Percentiles rank a stretch among this genome's conserved stretches.
These are phyloP conservation scores for Xylariaceae sp. DNA, from an alignment of 2,329 filamentous ascomycete genomes.

Conservation along the genomic window DNA sequence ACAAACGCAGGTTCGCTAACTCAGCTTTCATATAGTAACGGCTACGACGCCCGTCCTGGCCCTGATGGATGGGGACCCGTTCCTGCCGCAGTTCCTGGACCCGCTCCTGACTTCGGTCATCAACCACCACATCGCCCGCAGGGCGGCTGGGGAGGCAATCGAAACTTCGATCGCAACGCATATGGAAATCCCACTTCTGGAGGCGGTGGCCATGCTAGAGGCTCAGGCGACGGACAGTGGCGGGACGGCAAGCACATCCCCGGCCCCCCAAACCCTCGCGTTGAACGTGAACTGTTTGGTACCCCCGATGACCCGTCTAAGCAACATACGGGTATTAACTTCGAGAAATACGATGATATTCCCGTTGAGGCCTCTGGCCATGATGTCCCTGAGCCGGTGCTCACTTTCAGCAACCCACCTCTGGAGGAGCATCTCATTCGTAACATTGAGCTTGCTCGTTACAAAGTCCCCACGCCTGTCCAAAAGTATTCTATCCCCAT, in stretches of 20 bases:
- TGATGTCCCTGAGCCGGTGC: constrained; percentile 87
- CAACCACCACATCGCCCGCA: constrained; percentile 25
- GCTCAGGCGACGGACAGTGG: constrained; percentile 95
- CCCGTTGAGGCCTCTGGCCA: constrained; percentile 95
- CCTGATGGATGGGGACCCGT: constrained; percentile 33
- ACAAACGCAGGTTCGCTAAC: constrained; percentile 2
- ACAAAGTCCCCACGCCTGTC: constrained; percentile 93
- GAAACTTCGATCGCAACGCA: constrained; percentile 58
- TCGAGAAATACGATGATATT: constrained; percentile 99
- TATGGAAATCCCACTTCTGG: constrained; percentile 51
- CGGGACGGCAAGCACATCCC: constrained; percentile 93
- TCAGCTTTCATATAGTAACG: constrained; percentile 38
- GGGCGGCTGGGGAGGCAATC: constrained; percentile 29
- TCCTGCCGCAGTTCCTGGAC: constrained; percentile 34
- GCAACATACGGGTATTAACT: constrained; percentile 98
- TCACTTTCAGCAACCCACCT: constrained; percentile 87
- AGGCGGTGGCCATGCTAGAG: constrained; percentile 56
- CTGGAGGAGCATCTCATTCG: constrained; percentile 87
- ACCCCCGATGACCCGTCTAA: constrained; percentile 86
- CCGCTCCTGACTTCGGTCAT: constrained; percentile 30
- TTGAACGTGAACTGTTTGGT: constrained; percentile 96
- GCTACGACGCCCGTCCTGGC: constrained; percentile 39
- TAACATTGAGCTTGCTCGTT: constrained; percentile 92
- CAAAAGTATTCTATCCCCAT: constrained; percentile 99
- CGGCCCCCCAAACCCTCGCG: constrained; percentile 78